A percentile compares a stretch with the other conserved stretches of the same genome.
Conservation (phyloP, 257 asterid species). For the Oldenlandia corymbosa region DNA sequence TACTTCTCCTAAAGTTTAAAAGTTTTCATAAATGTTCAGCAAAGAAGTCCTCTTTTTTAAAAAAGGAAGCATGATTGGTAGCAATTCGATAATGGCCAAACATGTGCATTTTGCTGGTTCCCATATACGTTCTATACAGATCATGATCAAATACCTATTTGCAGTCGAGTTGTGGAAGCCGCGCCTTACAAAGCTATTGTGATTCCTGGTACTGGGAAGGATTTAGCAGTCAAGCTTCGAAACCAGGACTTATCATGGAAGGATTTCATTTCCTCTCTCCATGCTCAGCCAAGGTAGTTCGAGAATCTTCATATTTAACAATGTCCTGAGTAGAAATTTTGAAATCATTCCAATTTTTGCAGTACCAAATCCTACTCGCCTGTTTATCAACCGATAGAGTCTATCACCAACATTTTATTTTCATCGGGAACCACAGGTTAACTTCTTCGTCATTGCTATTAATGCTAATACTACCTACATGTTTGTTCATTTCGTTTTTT, state of each 20-base stretch:
- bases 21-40: not conserved
- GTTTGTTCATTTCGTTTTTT: not conserved
- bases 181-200: slow-evolving; percentile 57
- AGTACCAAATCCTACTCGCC: slow-evolving; percentile 59
- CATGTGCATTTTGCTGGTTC: not conserved
- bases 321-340: not conserved
- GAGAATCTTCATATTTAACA: not conserved
- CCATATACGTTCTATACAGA: not conserved
- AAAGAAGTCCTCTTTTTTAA: not conserved
- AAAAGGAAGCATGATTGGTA: not conserved
- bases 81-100: not conserved
- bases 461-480: too few species aligned
- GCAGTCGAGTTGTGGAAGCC: slow-evolving; percentile 86
- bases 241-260: slow-evolving; percentile 63
- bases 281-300: slow-evolving; percentile 46
- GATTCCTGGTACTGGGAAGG: slow-evolving; percentile 67
- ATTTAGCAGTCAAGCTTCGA: slow-evolving; percentile 55
- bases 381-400: slow-evolving; percentile 54
- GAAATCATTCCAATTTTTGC: slow-evolving; percentile 24
- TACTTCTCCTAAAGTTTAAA: not conserved
- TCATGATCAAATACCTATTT: slow-evolving; percentile 5
- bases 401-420: slow-evolving; percentile 75
- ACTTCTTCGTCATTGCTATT: not conserved
- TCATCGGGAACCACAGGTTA: slow-evolving; percentile 95
- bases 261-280: slow-evolving; percentile 52